Evolutionary conservation across 768 basidiomycete species (phyloP).

Genomic region (Tulasnella sp.): DNA sequence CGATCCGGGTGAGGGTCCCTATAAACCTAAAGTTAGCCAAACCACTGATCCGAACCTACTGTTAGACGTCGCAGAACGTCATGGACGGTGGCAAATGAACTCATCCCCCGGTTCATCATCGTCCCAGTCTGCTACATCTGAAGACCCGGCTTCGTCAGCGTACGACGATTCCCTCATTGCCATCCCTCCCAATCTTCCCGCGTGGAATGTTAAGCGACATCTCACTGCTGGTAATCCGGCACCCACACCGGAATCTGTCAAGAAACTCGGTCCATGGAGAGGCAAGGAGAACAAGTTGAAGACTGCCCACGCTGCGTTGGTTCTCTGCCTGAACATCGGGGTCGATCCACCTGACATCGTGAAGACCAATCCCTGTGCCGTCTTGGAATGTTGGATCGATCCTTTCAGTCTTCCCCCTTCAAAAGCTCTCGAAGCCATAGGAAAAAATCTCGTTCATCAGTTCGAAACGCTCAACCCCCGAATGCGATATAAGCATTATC

Average conservation of each 20-base stretch:
- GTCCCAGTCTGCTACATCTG: constrained; percentile 2
- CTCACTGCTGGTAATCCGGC: constrained; percentile 77
- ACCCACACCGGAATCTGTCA: constrained; percentile 29
- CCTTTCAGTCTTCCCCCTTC: constrained; percentile 83
- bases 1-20: background rate
- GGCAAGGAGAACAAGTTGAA: constrained; percentile 64
- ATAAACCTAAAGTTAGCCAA: background rate
- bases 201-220: constrained; percentile 50
- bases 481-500: constrained; percentile 84
- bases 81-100: background rate
- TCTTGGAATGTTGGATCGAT: constrained; percentile 95
- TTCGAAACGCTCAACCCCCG: constrained; percentile 93
- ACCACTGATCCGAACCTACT: background rate
- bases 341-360: constrained; percentile 96
- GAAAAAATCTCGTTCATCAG: constrained; percentile 84
- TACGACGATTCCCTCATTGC: constrained; percentile 18
- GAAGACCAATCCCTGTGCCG: constrained; percentile 93
- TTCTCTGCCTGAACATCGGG: constrained; percentile 91
- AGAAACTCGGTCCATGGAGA: constrained; percentile 15
- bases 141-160: background rate
- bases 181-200: constrained; percentile 18
- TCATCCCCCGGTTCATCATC: constrained; percentile 7
- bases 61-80: background rate
- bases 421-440: constrained; percentile 89
- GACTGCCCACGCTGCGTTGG: constrained; percentile 76